These are phyloP conservation scores for Fusarium sp. DNA, from an alignment of 2,329 filamentous ascomycete species.

Conservation along the genomic window DNA sequence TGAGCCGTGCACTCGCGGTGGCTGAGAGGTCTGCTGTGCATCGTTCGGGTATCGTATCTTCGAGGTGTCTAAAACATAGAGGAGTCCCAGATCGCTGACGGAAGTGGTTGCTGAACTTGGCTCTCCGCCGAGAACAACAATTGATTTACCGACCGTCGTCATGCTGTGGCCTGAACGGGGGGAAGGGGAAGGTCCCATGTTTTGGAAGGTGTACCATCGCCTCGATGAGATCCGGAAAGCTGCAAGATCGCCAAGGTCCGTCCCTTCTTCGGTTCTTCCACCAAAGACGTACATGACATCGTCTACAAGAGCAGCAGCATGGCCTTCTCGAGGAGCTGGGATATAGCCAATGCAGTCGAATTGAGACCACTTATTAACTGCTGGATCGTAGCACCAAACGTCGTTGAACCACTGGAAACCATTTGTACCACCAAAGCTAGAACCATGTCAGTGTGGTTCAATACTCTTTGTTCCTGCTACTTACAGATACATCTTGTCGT, in stretches of 20 bases:
- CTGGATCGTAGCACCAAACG: slow-evolving; percentile 94
- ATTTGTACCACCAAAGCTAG: slow-evolving; percentile 95
- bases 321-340: slow-evolving; percentile 90
- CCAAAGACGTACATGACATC: slow-evolving; percentile 99
- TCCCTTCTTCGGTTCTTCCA: slow-evolving; percentile 91
- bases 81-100: slow-evolving; percentile 84
- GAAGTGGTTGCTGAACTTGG: slow-evolving; percentile 87
- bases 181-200: slow-evolving; percentile 97
- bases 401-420: slow-evolving; percentile 98
- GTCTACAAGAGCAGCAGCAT: slow-evolving; percentile 91
- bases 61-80: slow-evolving; percentile 91
- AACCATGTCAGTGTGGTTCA: slow-evolving; percentile 21
- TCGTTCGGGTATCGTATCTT: slow-evolving; percentile 98
- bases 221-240: slow-evolving; percentile 80
- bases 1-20: slow-evolving; percentile 52
- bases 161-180: slow-evolving; percentile 96
- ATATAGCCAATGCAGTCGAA: slow-evolving; percentile 98
- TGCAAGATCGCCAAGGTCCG: slow-evolving; percentile 91
- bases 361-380: slow-evolving; percentile 84
- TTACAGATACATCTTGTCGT: slow-evolving; percentile 93
- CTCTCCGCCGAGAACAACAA: slow-evolving; percentile 93
- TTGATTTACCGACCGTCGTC: slow-evolving; percentile 92
- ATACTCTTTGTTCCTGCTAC: slow-evolving; percentile 50
- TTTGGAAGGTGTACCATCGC: slow-evolving; percentile 99
- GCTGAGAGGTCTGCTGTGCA: slow-evolving; percentile 52